Base-by-base conservation (phyloP, 2,329 filamentous ascomycete genomes). In the Tolypocladium tundrense region DNA sequence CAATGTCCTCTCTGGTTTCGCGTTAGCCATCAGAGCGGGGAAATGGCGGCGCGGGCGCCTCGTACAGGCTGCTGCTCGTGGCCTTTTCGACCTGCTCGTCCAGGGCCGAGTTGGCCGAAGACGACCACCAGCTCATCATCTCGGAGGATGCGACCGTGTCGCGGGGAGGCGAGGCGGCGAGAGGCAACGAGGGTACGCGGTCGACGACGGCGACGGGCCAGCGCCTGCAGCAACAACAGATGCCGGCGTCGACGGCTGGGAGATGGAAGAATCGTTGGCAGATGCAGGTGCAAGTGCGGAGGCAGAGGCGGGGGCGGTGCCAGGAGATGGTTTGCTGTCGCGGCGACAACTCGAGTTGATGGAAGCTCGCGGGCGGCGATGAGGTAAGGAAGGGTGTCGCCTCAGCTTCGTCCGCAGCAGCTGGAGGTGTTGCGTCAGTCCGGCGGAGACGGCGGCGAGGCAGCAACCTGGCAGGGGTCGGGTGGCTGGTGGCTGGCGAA, bases 71-170 rank as follows among this genome's bases (percentile, higher is more conserved):
- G 70, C 91, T 96, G 64, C 89, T 87, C 19, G 94, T 99, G 56
- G 94, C 94, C 74, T 88, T 90, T 73, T 97, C 93, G 69, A 99
- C 88, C 81, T 97, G 94, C 77, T 96, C 92, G 75, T 99, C 94
- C 75, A 99, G 82, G 76, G 91, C 91, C 70, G 88, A 90, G 74
- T 90, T 91, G 75, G 87, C 84, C 72, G 91, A 93, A 65, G 88
- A 90, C 72, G 96, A 97, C 93, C 93, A 99, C 81, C 92, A 91
- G 71, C 91, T 87, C 92, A 97, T 97, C 81, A 82, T 88, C 55
- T 63, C 69, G 69, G 54, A 27, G 57, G 35, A 55, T 13, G 48
- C 48, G 39, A 40, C 19, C 16, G 39, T 1, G 48, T 21, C 31
- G 48, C 48, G 31, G 48, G 14, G 19, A 9, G 7, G 13, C 48